Evolutionary conservation across 306 rosid genomes (phyloP).

Genomic region (Dryas octopetala): DNA sequence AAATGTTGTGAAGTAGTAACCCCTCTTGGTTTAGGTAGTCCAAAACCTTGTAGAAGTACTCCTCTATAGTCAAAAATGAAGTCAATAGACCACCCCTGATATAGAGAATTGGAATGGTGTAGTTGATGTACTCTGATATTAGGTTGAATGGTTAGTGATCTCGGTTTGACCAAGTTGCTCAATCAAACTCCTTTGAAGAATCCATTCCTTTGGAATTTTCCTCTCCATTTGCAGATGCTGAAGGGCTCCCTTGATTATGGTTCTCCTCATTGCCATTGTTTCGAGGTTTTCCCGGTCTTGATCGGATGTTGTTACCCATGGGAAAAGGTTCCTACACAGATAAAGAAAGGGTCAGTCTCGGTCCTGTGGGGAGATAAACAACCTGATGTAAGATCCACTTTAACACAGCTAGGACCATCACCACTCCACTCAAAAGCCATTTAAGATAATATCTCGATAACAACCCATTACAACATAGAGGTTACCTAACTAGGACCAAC

Average conservation of each 20-base stretch:
- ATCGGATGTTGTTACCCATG: constrained; percentile 62
- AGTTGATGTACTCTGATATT: constrained; percentile 25
- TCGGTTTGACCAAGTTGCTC: constrained; percentile 39
- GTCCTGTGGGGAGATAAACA: too few relatives aligned
- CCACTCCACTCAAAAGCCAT: too few relatives aligned
- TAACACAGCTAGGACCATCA: too few relatives aligned
- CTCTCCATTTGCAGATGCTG: constrained; percentile 50
- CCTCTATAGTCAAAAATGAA: constrained; percentile 50
- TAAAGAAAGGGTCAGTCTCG: background rate
- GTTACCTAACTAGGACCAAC: too few relatives aligned
- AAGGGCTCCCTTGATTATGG: constrained; percentile 50
- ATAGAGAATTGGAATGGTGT: constrained; percentile 43
- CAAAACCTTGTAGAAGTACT: constrained; percentile 47
- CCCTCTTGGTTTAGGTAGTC: constrained; percentile 45
- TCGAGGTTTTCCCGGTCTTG: constrained; percentile 66
- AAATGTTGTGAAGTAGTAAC: constrained; percentile 19
- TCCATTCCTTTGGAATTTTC: constrained; percentile 50
- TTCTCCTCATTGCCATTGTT: constrained; percentile 42
- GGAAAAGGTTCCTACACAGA: constrained; percentile 78
- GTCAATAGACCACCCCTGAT: constrained; percentile 48
- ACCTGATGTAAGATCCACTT: too few relatives aligned
- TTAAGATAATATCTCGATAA: too few relatives aligned
- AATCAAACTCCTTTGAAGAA: constrained; percentile 38
- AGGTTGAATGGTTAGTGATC: constrained; percentile 47
- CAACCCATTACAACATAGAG: background rate